phyloP scores from a whole-genome alignment of 192 early-diverging fungal species.

The Podila epigama region DNA sequence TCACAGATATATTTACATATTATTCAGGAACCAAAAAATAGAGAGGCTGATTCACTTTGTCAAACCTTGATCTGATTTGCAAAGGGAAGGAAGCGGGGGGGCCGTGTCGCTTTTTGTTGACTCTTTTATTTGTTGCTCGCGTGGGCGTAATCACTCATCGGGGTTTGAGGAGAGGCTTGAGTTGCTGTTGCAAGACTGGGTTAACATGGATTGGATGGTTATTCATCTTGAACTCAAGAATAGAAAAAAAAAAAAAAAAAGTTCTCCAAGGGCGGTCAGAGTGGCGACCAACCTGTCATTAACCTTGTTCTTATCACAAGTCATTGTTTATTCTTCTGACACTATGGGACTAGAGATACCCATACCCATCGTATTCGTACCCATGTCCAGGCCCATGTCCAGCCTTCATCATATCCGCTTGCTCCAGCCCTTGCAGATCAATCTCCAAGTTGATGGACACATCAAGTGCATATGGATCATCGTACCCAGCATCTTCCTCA shows the following conservation, averaged over 20 bases:
- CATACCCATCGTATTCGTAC: slow-evolving; percentile 13
- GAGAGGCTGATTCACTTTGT: no score
- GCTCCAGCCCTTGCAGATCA: slow-evolving; percentile 33
- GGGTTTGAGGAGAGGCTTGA: no score
- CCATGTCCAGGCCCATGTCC: slow-evolving; percentile 6
- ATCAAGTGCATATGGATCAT: slow-evolving; percentile 40
- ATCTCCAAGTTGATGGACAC: slow-evolving; percentile 45
- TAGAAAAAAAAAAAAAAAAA: neutral
- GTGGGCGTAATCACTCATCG: no score
- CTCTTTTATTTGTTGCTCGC: no score
- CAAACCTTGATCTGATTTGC: no score
- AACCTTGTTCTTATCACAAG: neutral
- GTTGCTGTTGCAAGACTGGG: no score
- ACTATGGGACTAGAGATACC: neutral
- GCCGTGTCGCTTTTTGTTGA: no score
- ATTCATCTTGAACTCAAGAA: neutral
- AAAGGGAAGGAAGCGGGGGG: no score
- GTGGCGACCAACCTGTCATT: neutral
- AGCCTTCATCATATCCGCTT: slow-evolving; percentile 12
- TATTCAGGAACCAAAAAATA: no score
- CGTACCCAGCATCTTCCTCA: slow-evolving; percentile 1
- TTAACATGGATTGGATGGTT: no score
- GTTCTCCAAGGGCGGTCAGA: neutral
- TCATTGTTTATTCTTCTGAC: neutral
- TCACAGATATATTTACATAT: no score